These are phyloP conservation scores for Physcomitrellopsis africana DNA, from an alignment of 225 moss, liverwort and hornwort species.

Conservation along the genomic window DNA sequence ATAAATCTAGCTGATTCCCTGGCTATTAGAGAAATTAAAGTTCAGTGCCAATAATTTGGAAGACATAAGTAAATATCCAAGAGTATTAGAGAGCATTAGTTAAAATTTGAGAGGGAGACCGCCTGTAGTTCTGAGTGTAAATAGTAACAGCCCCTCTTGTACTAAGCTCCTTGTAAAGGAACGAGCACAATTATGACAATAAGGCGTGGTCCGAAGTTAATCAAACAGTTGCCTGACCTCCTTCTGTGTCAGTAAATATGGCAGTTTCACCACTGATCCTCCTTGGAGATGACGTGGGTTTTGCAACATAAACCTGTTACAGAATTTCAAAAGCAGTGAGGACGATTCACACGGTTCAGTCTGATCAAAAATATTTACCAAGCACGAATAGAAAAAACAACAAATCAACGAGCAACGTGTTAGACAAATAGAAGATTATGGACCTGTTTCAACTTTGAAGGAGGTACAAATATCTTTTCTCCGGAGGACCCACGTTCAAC, in stretches of 20 bases:
- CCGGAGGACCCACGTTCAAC: constrained; percentile 58
- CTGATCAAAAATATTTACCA: not conserved
- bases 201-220: constrained; percentile 30
- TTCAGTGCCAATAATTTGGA: constrained; percentile 64
- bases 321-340: constrained; percentile 5
- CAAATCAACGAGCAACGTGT: not conserved
- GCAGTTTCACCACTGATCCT: constrained; percentile 54
- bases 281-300: constrained; percentile 56
- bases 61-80: constrained; percentile 36
- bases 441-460: constrained; percentile 72
- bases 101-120: constrained; percentile 41
- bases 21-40: constrained; percentile 44
- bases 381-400: not conserved
- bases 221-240: constrained; percentile 46
- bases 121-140: constrained; percentile 25
- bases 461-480: constrained; percentile 55
- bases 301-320: constrained; percentile 62
- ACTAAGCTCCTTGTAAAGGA: constrained; percentile 28
- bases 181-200: constrained; percentile 34
- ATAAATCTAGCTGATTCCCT: constrained; percentile 43
- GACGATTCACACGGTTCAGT: not conserved
- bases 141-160: constrained; percentile 22
- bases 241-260: constrained; percentile 47
- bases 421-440: not conserved
- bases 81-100: constrained; percentile 32